A percentile compares a stretch with the other conserved stretches of the same genome.
These are phyloP conservation scores for Aspergillaceae sp. DNA, from an alignment of 2,329 filamentous ascomycete genomes.

Conservation along the genomic window DNA sequence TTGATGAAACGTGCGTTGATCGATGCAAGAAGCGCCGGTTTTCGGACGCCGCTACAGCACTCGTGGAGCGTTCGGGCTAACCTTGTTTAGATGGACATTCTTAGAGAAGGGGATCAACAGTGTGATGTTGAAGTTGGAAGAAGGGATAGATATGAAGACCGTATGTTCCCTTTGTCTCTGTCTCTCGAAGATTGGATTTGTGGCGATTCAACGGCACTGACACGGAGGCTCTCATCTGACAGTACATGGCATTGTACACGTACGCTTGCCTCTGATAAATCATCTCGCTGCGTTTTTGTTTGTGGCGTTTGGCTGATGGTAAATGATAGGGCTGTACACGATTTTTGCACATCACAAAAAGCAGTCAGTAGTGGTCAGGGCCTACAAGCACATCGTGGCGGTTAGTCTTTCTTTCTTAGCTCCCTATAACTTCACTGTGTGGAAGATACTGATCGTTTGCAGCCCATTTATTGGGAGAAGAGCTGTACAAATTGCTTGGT, in stretches of 20 bases:
- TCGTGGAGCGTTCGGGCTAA: slow-evolving; percentile 10
- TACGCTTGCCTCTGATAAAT: slow-evolving; percentile 25
- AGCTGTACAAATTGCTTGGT: slow-evolving; percentile 86
- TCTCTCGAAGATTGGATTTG: neutral
- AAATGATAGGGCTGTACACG: slow-evolving; percentile 69
- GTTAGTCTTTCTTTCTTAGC: slow-evolving; percentile 36
- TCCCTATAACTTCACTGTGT: neutral
- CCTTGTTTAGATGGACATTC: slow-evolving; percentile 66
- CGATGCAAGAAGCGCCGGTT: neutral
- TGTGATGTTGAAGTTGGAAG: slow-evolving; percentile 87
- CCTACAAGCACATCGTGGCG: slow-evolving; percentile 59
- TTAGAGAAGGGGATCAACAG: slow-evolving; percentile 78
- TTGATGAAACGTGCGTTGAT: slow-evolving; percentile 53
- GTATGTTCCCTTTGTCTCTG: slow-evolving; percentile 38
- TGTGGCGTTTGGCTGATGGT: slow-evolving; percentile 6
- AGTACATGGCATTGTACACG: slow-evolving; percentile 96
- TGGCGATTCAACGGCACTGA: neutral
- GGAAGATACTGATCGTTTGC: slow-evolving; percentile 8
- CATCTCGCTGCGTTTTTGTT: slow-evolving; percentile 15
- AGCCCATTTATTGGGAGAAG: slow-evolving; percentile 93
- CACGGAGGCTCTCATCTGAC: neutral
- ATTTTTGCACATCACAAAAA: slow-evolving; percentile 98
- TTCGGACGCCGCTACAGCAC: neutral
- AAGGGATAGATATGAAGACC: slow-evolving; percentile 87
- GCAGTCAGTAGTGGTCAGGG: slow-evolving; percentile 55